Conservation (phyloP, 495 filamentous ascomycete genomes). For the Aspergillus leporis region DNA sequence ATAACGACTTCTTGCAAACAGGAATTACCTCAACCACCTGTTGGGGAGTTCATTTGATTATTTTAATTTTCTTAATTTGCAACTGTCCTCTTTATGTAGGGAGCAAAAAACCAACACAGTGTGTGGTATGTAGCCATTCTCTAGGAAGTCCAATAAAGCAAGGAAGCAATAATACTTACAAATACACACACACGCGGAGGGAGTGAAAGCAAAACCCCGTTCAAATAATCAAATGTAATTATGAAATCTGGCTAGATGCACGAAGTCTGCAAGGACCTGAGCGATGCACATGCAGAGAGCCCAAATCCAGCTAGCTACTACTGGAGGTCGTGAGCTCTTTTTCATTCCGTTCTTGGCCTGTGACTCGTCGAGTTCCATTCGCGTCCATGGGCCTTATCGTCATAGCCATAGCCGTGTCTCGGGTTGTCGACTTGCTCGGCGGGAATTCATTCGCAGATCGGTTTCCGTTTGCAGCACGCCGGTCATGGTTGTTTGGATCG, state of each 20-base stretch:
- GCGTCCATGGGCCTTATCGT: conserved; percentile 29
- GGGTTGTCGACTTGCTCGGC: conserved; percentile 9
- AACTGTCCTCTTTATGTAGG: background rate
- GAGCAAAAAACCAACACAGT: background rate
- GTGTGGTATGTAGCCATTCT: background rate
- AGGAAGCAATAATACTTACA: background rate
- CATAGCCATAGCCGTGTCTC: conserved; percentile 23
- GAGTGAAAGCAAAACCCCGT: background rate
- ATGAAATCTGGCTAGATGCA: conserved; percentile 16
- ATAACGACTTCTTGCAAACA: background rate
- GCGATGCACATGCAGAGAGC: conserved; percentile 18
- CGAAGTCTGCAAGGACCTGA: conserved; percentile 39
- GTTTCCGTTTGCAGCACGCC: conserved; percentile 26
- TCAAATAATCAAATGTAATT: background rate
- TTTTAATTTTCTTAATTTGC: conserved; percentile 2
- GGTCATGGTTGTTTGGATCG: conserved; percentile 23
- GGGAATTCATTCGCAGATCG: conserved; percentile 26
- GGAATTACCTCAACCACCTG: background rate
- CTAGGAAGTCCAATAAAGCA: background rate
- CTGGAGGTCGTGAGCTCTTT: conserved; percentile 22
- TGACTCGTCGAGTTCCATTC: conserved; percentile 37
- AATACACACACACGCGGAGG: background rate
- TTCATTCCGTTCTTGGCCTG: conserved; percentile 27
- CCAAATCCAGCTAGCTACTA: background rate
- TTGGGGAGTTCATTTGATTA: background rate